Evolutionary conservation across 73 alveolate species (phyloP), one percentile per base, ranked within the genome.

Genomic region (Durusdinium trenchii): DNA sequence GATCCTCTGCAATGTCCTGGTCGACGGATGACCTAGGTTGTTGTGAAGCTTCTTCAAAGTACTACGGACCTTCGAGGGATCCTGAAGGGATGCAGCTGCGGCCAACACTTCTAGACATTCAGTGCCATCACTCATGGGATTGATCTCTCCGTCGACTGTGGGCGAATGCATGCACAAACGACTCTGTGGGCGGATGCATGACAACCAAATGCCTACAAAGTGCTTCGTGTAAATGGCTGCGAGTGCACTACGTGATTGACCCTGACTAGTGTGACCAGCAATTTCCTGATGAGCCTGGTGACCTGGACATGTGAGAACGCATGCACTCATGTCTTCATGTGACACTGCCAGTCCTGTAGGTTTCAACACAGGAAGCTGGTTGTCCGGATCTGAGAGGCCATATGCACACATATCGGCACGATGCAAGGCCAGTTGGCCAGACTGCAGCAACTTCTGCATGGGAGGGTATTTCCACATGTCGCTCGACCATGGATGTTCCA

Each of bases 351-450:
- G 9, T 0, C 94, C 94, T 20, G 94, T 52, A 38, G 94, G 79
- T 32, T 51, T 85, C 40, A 35, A 79, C 3, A 85, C 57, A 6
- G 94, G 94, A 50, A 52, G 54, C 42, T 54, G 51, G 6, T 46
- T 6, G 50, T 71, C 83, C 3, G 83, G 83, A 36, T 71, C 50
- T 4, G 9, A 4, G 26, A 84, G 23, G 30, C 54, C 94, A 62
- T 54, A 84, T 1, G 94, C 76, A 36, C 94, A 84, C 76, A 84
- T 35, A 40, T 84, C 94, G 18, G 52, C 23, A 23, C 81, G 64
- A 40, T 60, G 43, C 79, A 84, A 32, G 40, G 46, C 76, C 20
- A 84, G 43, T 6, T 40, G 57, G 42, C 85, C 52, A 28, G 36
- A 40, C 0, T 38, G 84, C 2, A 35, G 51, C 52, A 71, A 1